Evolutionary conservation across 31 red algal genomes (phyloP).

Genomic region (Endocladia muricata): DNA sequence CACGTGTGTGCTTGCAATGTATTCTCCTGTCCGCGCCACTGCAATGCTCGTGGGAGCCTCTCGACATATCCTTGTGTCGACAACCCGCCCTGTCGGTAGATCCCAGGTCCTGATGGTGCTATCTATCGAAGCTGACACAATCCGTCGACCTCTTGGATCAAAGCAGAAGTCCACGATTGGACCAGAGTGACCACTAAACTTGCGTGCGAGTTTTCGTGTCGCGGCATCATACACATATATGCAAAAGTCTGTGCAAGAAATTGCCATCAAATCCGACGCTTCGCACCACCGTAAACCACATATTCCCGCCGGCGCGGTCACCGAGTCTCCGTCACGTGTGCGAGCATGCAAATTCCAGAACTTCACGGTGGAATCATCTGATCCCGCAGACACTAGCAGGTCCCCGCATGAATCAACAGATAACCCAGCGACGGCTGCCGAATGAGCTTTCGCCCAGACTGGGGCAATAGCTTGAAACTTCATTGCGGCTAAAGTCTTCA

Average conservation of each 20-base stretch:
- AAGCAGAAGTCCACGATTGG: conserved; percentile 84
- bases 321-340: background rate
- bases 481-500: too few species aligned
- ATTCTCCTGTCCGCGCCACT: conserved; percentile 77
- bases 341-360: conserved; percentile 70
- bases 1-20: conserved; percentile 80
- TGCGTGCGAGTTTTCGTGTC: conserved; percentile 75
- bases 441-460: conserved; percentile 62
- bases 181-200: conserved; percentile 56
- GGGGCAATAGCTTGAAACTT: background rate
- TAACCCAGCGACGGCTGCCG: conserved; percentile 36
- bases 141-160: conserved; percentile 54
- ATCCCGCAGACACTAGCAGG: conserved; percentile 45
- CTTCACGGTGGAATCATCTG: conserved; percentile 49
- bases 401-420: conserved; percentile 76
- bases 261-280: conserved; percentile 80
- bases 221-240: conserved; percentile 83
- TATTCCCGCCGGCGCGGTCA: conserved; percentile 22
- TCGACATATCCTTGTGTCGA: conserved; percentile 64
- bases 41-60: conserved; percentile 75
- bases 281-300: conserved; percentile 59
- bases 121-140: conserved; percentile 85
- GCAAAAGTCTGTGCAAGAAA: conserved; percentile 64
- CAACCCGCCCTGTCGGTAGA: conserved; percentile 67
- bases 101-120: conserved; percentile 91